These are phyloP conservation scores for Oenanthe javanica DNA, from an alignment of 140 eudicot species.

Conservation along the genomic window DNA sequence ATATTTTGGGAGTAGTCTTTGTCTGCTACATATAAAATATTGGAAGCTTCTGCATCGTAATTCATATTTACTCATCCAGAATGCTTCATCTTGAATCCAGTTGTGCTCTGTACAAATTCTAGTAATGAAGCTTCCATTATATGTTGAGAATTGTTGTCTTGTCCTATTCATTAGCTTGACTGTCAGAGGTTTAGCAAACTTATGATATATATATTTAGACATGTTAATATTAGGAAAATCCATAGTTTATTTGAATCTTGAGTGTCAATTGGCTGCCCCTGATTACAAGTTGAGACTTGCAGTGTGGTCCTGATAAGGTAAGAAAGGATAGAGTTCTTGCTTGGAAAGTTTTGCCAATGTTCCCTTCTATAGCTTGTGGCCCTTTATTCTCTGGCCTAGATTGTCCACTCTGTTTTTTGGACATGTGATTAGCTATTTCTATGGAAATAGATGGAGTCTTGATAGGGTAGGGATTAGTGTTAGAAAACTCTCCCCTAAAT, in stretches of 20 bases:
- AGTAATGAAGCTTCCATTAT: slow-evolving; percentile 9
- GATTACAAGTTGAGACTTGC: slow-evolving; percentile 7
- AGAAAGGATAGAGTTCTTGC: slow-evolving; percentile 2
- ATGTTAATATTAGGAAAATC: background rate
- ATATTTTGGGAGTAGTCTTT: slow-evolving; percentile 6
- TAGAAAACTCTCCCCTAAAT: background rate
- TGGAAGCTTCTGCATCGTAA: slow-evolving; percentile 8
- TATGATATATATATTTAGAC: background rate
- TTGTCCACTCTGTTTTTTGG: background rate
- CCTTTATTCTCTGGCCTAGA: background rate
- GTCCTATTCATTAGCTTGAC: slow-evolving; percentile 1
- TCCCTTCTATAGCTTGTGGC: slow-evolving; percentile 1
- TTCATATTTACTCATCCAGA: slow-evolving; percentile 4
- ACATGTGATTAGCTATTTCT: background rate
- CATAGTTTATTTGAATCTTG: background rate
- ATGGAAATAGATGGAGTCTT: background rate
- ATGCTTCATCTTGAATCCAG: slow-evolving; percentile 3
- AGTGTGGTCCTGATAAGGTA: slow-evolving; percentile 14
- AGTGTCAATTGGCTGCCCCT: slow-evolving; percentile 6
- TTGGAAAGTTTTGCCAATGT: background rate
- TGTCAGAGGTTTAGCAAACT: background rate
- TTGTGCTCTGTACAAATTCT: slow-evolving; percentile 6
- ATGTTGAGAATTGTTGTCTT: background rate
- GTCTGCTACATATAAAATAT: background rate
- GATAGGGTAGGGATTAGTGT: background rate